Evolutionary conservation across 371 early-diverging fungal species (phyloP).

Genomic region (Apophysomyces trapeziformis): DNA sequence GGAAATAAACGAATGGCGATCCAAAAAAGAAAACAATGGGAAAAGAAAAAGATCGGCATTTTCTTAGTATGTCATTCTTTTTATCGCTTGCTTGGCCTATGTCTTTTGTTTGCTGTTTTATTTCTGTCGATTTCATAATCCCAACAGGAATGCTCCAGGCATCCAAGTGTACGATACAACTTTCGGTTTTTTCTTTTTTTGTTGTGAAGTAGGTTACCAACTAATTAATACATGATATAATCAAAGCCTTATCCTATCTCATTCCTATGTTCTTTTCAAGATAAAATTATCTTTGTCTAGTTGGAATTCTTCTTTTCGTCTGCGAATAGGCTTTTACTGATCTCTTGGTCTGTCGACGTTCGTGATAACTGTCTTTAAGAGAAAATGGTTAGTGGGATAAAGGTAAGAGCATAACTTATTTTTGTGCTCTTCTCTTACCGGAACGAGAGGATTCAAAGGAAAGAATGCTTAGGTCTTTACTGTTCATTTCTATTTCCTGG

Average conservation of each 20-base stretch:
- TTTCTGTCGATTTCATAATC: neutral
- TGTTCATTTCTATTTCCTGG: constrained; percentile 25
- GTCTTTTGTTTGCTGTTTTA: neutral
- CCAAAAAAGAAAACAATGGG: too few relatives aligned
- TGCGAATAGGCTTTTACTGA: neutral
- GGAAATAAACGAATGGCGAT: too few relatives aligned
- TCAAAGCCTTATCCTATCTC: neutral
- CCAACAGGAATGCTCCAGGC: constrained; percentile 5
- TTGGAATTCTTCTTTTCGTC: neutral
- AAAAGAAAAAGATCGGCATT: too few relatives aligned
- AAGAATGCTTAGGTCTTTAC: constrained; percentile 16
- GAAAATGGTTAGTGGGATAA: too few relatives aligned
- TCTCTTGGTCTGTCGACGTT: neutral
- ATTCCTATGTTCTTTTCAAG: neutral
- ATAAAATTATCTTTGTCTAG: neutral
- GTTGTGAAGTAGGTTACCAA: neutral
- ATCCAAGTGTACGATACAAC: constrained; percentile 1
- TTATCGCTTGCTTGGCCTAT: too few relatives aligned
- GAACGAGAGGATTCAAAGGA: constrained; percentile 14
- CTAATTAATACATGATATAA: constrained; percentile 3
- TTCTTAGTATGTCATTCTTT: too few relatives aligned
- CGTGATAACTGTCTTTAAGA: neutral
- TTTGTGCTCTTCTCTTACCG: neutral
- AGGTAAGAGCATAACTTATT: too few relatives aligned
- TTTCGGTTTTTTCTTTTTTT: neutral